phyloP scores from a whole-genome alignment of 345 rosid species.

The Iberis pinnata region DNA sequence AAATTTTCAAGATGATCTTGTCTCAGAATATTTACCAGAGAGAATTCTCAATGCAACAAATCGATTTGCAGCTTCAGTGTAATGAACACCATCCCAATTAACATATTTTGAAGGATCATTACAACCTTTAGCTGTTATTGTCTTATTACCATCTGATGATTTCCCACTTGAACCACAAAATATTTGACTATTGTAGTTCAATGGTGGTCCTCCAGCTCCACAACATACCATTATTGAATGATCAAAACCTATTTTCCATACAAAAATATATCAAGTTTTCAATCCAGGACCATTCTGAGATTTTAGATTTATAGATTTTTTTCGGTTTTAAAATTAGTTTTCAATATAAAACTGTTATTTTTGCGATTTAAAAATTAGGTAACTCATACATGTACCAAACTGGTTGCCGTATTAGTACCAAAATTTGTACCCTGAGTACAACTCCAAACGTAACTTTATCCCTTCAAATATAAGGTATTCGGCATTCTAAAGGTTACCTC shows the following conservation, averaged over 20 bases:
- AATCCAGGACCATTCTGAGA: too few relatives aligned
- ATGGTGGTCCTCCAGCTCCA: slow-evolving; percentile 82
- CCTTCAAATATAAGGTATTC: too few relatives aligned
- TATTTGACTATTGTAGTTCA: slow-evolving; percentile 62
- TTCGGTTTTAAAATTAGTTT: too few relatives aligned
- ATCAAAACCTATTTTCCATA: slow-evolving; percentile 67
- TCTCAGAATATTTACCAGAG: slow-evolving; percentile 67
- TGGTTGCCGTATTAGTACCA: too few relatives aligned
- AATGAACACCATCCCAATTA: slow-evolving; percentile 95
- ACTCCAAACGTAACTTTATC: too few relatives aligned
- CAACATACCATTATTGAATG: slow-evolving; percentile 90
- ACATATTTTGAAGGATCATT: slow-evolving; percentile 70
- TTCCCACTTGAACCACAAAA: slow-evolving; percentile 66
- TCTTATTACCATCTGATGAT: slow-evolving; percentile 47
- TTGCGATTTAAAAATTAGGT: too few relatives aligned
- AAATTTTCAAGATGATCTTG: slow-evolving; percentile 40
- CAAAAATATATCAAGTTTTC: neutral
- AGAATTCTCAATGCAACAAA: slow-evolving; percentile 63
- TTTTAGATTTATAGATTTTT: too few relatives aligned
- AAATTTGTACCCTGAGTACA: too few relatives aligned
- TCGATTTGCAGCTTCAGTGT: slow-evolving; percentile 88
- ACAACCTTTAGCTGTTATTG: slow-evolving; percentile 51
- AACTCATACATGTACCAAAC: too few relatives aligned
- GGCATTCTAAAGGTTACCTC: too few relatives aligned
- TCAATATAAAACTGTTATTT: too few relatives aligned